Base-by-base conservation (phyloP, 2,329 filamentous ascomycete species). In the Pseudopyrenochaeta lycopersici region DNA sequence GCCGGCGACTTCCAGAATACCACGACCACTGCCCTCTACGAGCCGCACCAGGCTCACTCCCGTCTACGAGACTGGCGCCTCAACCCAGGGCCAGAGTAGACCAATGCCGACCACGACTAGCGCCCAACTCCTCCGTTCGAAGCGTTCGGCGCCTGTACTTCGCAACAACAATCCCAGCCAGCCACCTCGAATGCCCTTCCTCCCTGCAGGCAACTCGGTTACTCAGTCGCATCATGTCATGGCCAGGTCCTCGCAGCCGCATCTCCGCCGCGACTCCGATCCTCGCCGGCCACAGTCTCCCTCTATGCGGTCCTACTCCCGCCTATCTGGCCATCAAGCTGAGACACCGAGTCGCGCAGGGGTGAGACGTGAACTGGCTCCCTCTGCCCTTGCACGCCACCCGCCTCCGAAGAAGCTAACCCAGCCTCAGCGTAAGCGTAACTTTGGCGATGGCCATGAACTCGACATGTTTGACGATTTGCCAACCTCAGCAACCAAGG, bases 391-490 rank as follows among this genome's bases (percentile, higher is more conserved):
- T 27, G 75, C 80, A 45, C 76, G 79, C 40, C 78, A 82, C 55
- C 83, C 85, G 48, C 80, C 83, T 44, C 65, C 65, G 14, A 78
- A 83, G 6, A 90, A 89, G 80, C 52, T 70, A 14, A 67, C 64
- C 4, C 64, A 68, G 42, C 70, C 67, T 33, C 64, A 66, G 44
- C 64, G 65, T 17, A 73, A 72, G 54, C 63, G 64, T 10, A 66
- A 67, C 36, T 99, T 96, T 77, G 95, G 95, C 11, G 92, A 97
- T 74, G 95, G 95, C 14, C 90, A 89, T 55, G 95, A 99, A 76
- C 82, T 99, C 30, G 94, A 98, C 64, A 88, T 85, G 2, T 98
- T 99, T 72, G 95, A 99, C 72, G 95, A 99, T 76, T 80, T 99
- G 50, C 94, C 94, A 1, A 98, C 93, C 0, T 97, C 93, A 14